These are phyloP conservation scores for Haberlea rhodopensis DNA, from an alignment of 257 asterid species.

Conservation along the genomic window DNA sequence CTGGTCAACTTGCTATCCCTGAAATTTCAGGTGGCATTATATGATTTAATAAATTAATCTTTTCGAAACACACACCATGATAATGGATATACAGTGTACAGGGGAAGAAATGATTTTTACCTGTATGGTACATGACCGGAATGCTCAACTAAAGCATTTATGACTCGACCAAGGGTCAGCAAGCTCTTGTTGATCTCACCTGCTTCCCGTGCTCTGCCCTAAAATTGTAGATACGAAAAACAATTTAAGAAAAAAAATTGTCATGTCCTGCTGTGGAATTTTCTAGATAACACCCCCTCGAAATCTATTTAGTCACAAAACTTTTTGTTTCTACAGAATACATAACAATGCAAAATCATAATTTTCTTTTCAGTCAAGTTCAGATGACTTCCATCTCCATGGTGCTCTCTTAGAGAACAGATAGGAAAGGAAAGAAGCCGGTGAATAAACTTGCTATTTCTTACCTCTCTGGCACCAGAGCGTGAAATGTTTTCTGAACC, in stretches of 20 bases:
- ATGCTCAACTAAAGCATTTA: constrained; percentile 96
- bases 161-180: constrained; percentile 94
- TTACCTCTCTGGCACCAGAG: constrained; percentile 99
- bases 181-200: constrained; percentile 99
- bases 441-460: constrained; percentile 24
- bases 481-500: constrained; percentile 98
- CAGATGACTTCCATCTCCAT: background rate
- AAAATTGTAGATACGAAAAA: constrained; percentile 27
- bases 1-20: constrained; percentile 98
- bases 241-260: no score
- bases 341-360: no score
- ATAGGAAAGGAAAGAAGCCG: constrained; percentile 6
- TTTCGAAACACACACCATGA: constrained; percentile 13
- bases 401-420: background rate
- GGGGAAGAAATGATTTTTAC: constrained; percentile 36
- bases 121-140: constrained; percentile 97
- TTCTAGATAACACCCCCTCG: no score
- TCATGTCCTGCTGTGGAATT: no score
- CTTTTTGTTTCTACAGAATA: no score
- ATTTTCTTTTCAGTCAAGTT: no score
- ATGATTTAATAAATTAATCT: background rate
- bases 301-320: no score
- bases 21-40: constrained; percentile 28
- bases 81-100: background rate
- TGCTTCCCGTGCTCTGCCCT: constrained; percentile 99